Evolutionary conservation across 2,329 filamentous ascomycete genomes (phyloP), one percentile per base, ranked within the genome.

Genomic region (Trichophyton verrucosum): DNA sequence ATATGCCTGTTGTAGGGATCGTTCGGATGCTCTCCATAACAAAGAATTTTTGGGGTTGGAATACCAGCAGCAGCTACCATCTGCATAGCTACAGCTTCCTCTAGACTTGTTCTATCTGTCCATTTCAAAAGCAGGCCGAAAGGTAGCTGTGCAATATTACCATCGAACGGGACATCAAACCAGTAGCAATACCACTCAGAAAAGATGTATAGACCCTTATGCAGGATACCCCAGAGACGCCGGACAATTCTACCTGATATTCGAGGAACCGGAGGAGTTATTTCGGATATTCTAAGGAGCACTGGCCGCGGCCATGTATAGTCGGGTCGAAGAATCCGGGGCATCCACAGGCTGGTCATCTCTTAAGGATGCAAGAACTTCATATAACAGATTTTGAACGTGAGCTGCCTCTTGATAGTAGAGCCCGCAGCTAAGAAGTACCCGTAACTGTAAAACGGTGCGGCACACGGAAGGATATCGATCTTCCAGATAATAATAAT

Each of bases 41-140:
- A 60, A 27, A 62, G 42, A 8, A 74, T 69, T 60, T 65, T 67
- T 9, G 70, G 71, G 30, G 68, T 67, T 53, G 70, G 70, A 7
- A 74, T 64, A 33, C 68, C 69, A 36, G 69, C 71, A 11, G 60
- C 63, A 62, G 66, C 62, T 6, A 68, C 69, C 57, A 72, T 66
- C 59, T 73, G 57, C 63, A 72, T 74, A 15, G 71, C 64, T 22
- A 71, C 20, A 5, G 57, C 61, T 24, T 74, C 72, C 65, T 75
- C 69, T 24, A 74, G 56, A 5, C 66, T 65, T 44, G 71, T 73
- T 46, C 70, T 67, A 65, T 75, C 70, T 8, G 71, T 71, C 69
- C 68, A 74, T 68, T 75, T 75, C 59, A 75, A 59, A 13, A 75
- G 65, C 8, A 74, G 65, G 3, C 72, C 72, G 61, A 75, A 75